phyloP scores from a whole-genome alignment of 495 filamentous ascomycete genomes.

The Apodospora peruviana region DNA sequence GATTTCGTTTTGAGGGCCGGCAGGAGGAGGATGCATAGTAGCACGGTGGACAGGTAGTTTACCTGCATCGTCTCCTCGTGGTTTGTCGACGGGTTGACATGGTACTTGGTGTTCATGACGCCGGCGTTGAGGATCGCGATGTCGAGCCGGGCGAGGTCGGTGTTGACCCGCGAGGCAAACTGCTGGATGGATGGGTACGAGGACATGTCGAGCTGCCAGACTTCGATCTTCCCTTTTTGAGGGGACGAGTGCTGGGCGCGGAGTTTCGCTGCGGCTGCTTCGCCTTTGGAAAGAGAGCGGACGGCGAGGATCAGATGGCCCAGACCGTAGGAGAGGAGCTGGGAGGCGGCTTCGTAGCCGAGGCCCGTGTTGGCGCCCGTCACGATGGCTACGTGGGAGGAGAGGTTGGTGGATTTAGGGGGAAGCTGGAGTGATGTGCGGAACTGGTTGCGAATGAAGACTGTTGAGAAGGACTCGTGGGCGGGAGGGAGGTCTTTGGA shows the following conservation, averaged over 20 bases:
- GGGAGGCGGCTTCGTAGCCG: constrained; percentile 43
- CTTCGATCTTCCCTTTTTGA: constrained; percentile 40
- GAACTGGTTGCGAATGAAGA: constrained; percentile 11
- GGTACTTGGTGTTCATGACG: constrained; percentile 25
- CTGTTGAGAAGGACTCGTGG: constrained; percentile 1
- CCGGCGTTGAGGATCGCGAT: constrained; percentile 52
- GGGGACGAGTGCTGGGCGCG: constrained; percentile 25
- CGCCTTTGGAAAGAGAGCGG: constrained; percentile 43
- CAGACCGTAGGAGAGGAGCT: constrained; percentile 42
- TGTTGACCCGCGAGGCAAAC: constrained; percentile 35
- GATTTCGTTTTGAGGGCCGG: constrained; percentile 39
- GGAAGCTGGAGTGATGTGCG: constrained; percentile 1
- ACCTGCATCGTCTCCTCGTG: constrained; percentile 44
- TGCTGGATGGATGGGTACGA: constrained; percentile 40
- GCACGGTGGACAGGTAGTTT: constrained; percentile 44
- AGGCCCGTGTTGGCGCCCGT: constrained; percentile 51
- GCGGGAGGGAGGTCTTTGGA: constrained; percentile 6
- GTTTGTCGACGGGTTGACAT: constrained; percentile 29
- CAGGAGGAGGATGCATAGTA: constrained; percentile 45
- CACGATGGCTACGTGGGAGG: constrained; percentile 43
- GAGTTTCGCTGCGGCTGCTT: constrained; percentile 34
- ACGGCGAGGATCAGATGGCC: constrained; percentile 50
- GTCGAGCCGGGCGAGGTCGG: constrained; percentile 36
- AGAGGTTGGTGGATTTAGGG: constrained; percentile 11
- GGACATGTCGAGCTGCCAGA: constrained; percentile 50